Evolutionary conservation across 139 green algal species (phyloP), one percentile per base, ranked within the genome.

Genomic region (Coelastrella sp.): DNA sequence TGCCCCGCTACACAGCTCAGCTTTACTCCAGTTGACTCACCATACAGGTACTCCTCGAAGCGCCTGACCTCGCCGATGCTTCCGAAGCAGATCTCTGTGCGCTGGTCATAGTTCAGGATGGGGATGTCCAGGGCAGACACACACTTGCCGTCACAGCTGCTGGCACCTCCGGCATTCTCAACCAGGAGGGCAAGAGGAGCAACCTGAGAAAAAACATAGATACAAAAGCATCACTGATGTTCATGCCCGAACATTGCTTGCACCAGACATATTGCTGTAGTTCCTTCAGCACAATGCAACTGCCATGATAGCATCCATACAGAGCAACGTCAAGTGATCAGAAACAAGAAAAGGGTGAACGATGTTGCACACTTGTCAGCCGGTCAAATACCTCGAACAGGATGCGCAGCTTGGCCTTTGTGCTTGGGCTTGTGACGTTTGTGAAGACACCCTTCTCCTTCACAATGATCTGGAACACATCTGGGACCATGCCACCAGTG

Each of bases 381-480:
- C n/a, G n/a, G n/a, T n/a, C n/a, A n/a, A n/a, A n/a, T 4, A 98
- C 96, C 93, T 98, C 96, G 66, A 98, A 98, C 57, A 98, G 92
- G 86, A 98, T 93, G 74, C 96, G 91, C 48, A 98, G 94, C 95
- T 98, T 98, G 88, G 96, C 96, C 94, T 98, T 98, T 90, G 95
- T 98, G 89, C 92, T 94, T 66, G 96, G 95, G 35, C 94, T 98
- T 80, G 90, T 98, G 19, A 98, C 94, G 89, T 98, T 98, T 87
- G 94, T 96, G 94, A 98, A 98, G 37, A 98, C 89, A 81, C 90
- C 94, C 94, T 98, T 98, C 92, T 98, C 95, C 93, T 98, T 98
- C 19, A 98, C 95, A 66, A 98, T 95, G 91, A 98, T 98, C 94
- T 98, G 95, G 93, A 98, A 98, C 62, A 98, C 96, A 79, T 98